Base-by-base conservation (phyloP, 257 asterid species). In the Orobanche coerulescens region DNA sequence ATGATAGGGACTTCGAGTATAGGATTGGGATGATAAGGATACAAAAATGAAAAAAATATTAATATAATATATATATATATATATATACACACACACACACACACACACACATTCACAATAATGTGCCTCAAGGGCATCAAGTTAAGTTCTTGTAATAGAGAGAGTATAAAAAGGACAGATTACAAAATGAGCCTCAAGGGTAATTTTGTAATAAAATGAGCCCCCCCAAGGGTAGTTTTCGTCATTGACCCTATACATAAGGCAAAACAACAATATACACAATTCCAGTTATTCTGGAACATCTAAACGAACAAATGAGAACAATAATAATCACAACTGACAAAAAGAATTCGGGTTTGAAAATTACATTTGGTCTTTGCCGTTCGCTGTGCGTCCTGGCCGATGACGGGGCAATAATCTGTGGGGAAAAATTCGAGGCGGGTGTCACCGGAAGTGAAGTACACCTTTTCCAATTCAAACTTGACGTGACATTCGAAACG, bases 361-460 rank as follows among this genome's bases (percentile, higher is more conserved):
- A 46, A 77, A 76, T 82, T 78, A 89, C 97, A 39, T 68, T 63
- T 58, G 80, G 15, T 58, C 75, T 82, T 64, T 77, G 81, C 63
- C 79, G 76, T 71, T 88, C 96, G 15, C 72, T 70, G 37, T 6
- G 13, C 25, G 84, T 61, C 70, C 81, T 78, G 8, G 83, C 71
- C 20, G 95, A 72, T 49, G 77, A n/a, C 3, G 87, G 88, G 28
- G 73, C 72, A 30, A 67, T 58, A 70, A 69, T 76, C 6, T 72
- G 71, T 6, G 96, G 96, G 46, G 96, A 74, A 55, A 71, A 55
- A 73, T 64, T 49, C 9, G 91, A 63, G 43, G 82, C 95, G 39
- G 80, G 92, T 0, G 91, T 78, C 58, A 81, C 94, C 1, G 95
- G 99, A 75, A 93, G 83, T 4, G 99, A 93, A 36, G 84, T 63